Conservation (phyloP, 2,329 filamentous ascomycete genomes). For the Diatrype stigma region DNA sequence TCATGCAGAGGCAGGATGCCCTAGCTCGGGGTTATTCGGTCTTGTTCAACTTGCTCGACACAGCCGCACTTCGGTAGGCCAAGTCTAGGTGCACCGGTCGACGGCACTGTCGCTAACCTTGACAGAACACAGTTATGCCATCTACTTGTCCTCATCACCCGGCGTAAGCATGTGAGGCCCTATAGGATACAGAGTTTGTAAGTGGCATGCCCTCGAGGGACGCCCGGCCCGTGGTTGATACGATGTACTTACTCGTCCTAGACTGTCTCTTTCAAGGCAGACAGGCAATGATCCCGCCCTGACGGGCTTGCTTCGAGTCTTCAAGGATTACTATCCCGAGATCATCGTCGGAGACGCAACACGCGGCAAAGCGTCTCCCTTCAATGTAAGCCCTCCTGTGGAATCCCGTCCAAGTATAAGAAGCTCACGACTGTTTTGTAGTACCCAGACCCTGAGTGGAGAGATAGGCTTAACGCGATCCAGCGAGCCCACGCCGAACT, state of each 20-base stretch:
- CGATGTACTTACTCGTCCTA: conserved; percentile 26
- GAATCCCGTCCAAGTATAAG: neutral
- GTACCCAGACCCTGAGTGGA: conserved; percentile 76
- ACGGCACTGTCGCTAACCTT: conserved; percentile 17
- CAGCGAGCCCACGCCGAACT: conserved; percentile 54
- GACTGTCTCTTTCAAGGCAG: conserved; percentile 54
- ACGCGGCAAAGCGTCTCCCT: conserved; percentile 56
- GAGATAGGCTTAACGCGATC: conserved; percentile 61
- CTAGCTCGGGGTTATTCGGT: conserved; percentile 70
- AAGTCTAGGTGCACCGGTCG: neutral
- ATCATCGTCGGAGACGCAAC: conserved; percentile 72
- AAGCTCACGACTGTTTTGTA: conserved; percentile 34
- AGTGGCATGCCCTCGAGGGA: conserved; percentile 21
- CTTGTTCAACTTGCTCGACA: conserved; percentile 78
- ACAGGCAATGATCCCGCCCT: conserved; percentile 70
- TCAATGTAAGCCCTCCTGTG: conserved; percentile 42
- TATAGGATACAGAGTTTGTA: conserved; percentile 76
- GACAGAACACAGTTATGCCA: conserved; percentile 63
- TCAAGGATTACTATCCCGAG: conserved; percentile 87
- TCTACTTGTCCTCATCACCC: conserved; percentile 72
- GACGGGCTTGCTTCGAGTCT: conserved; percentile 72
- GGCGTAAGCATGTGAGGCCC: conserved; percentile 77
- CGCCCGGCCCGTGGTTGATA: neutral
- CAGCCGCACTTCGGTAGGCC: conserved; percentile 64
- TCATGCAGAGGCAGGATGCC: conserved; percentile 58